Percentiles rank a stretch among this genome's conserved stretches.
These are phyloP conservation scores for Aspergillus sp. DNA, from an alignment of 2,329 filamentous ascomycete genomes.

Conservation along the genomic window DNA sequence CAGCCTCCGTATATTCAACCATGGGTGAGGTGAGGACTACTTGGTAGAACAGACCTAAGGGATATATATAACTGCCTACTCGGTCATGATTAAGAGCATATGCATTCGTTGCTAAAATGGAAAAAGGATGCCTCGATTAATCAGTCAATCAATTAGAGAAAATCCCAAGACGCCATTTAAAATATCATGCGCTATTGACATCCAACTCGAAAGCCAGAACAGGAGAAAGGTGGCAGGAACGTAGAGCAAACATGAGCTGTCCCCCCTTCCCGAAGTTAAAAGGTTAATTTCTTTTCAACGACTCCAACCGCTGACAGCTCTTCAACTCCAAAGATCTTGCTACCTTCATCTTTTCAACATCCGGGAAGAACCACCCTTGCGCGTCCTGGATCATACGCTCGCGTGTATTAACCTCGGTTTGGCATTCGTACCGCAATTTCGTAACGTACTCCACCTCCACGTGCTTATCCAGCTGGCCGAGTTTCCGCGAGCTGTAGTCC, in stretches of 20 bases:
- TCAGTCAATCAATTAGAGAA: not conserved
- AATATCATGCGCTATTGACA: constrained; percentile 10
- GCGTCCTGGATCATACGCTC: constrained; percentile 66
- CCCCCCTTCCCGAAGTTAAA: not conserved
- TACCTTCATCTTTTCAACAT: constrained; percentile 67
- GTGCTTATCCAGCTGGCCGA: constrained; percentile 64
- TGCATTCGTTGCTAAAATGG: constrained; percentile 6
- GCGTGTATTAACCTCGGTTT: constrained; percentile 59
- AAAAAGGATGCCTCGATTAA: not conserved
- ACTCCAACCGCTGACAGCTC: constrained; percentile 50
- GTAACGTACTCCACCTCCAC: constrained; percentile 69
- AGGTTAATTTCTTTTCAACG: constrained; percentile 35
- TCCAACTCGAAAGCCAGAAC: constrained; percentile 1
- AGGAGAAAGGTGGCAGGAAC: not conserved
- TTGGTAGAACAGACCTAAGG: no score
- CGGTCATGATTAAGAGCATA: not conserved
- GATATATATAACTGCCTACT: no score
- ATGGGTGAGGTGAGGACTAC: no score
- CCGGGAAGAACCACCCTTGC: constrained; percentile 78
- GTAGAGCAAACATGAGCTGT: constrained; percentile 1
- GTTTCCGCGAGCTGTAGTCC: constrained; percentile 59
- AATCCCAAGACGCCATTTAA: constrained; percentile 9
- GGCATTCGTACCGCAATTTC: constrained; percentile 61
- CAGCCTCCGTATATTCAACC: no score
- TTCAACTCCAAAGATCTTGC: constrained; percentile 56